These are phyloP conservation scores for Acacia crassicarpa DNA, from an alignment of 306 rosid genomes.

Conservation along the genomic window DNA sequence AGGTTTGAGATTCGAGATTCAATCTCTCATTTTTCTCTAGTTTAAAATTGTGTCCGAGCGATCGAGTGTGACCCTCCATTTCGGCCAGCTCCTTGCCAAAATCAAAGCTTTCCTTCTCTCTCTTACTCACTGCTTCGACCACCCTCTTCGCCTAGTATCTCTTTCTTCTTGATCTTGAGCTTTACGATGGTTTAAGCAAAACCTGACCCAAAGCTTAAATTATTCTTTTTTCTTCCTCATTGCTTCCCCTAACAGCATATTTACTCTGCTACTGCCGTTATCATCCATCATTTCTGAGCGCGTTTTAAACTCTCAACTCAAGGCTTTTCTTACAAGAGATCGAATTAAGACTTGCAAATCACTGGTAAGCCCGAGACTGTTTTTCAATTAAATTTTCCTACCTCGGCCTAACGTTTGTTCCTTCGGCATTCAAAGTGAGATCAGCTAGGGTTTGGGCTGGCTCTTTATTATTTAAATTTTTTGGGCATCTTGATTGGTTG, in stretches of 20 bases:
- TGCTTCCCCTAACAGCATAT: background rate
- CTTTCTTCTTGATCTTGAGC: slow-evolving; percentile 18
- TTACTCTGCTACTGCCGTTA: background rate
- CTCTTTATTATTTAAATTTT: background rate
- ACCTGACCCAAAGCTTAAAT: slow-evolving; percentile 28
- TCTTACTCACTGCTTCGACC: background rate
- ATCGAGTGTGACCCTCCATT: slow-evolving; percentile 1
- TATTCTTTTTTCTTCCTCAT: background rate
- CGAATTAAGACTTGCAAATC: slow-evolving; percentile 21
- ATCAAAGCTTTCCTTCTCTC: background rate
- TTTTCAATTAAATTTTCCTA: slow-evolving; percentile 15
- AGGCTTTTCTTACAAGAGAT: slow-evolving; percentile 25
- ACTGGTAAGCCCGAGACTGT: slow-evolving; percentile 27
- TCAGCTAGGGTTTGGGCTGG: slow-evolving; percentile 32
- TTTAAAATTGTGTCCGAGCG: slow-evolving; percentile 24
- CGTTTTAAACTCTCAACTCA: background rate
- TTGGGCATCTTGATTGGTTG: background rate
- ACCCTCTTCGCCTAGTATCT: background rate
- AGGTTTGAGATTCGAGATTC: background rate
- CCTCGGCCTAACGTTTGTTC: background rate
- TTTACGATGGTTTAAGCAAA: slow-evolving; percentile 39
- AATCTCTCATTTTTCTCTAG: background rate
- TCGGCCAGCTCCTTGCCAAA: slow-evolving; percentile 14
- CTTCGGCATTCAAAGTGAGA: background rate
- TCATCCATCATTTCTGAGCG: background rate